Base-by-base conservation (phyloP, 306 rosid species). In the Fragaria nilgerrensis region DNA sequence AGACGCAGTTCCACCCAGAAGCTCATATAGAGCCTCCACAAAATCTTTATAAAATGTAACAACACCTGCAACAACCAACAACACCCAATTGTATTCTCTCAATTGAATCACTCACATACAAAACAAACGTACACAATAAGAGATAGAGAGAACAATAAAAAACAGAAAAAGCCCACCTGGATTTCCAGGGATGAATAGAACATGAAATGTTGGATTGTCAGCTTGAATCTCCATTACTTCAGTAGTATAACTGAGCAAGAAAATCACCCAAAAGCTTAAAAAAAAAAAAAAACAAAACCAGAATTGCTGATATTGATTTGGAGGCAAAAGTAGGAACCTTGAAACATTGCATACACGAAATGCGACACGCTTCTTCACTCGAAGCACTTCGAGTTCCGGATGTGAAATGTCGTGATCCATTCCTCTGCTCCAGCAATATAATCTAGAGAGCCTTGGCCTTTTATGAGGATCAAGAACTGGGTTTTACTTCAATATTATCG, bases 221-320 rank as follows among this genome's bases (percentile, higher is more conserved):
- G 99, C 86, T 2, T 58, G 86, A 77, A 95, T 90, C 92, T 92
- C 97, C 87, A 90, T 85, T 58, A 92, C 69, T 78, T 95, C 98
- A 81, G 88, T 86, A 14, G 86, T 80, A 76, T 55, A 67, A 85
- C 99, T 95, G 77, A 43, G 7, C 69, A 83, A 63, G 12, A 63
- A 63, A 63, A 80, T 16, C 74, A 39, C 7, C 25, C 19, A 58
- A 16, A 15, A 61, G 17, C 73, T 56, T 36, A 32, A 39, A 39
- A 5, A 37, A 37, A 37, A 7, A 47, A 12, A 67, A 25, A 32
- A 67, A 37, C 19, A 23, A 41, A 50, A 27, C 4, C 23, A 15
- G 56, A 75, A 32, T 19, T 0, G 10, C 41, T 61, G 2, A 7
- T 61, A 61, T 55, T 2, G 22, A 74, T 66, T 45, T 7, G 50